phyloP scores from a whole-genome alignment of 768 basidiomycete species.

The Xerocomus potaroensis region DNA sequence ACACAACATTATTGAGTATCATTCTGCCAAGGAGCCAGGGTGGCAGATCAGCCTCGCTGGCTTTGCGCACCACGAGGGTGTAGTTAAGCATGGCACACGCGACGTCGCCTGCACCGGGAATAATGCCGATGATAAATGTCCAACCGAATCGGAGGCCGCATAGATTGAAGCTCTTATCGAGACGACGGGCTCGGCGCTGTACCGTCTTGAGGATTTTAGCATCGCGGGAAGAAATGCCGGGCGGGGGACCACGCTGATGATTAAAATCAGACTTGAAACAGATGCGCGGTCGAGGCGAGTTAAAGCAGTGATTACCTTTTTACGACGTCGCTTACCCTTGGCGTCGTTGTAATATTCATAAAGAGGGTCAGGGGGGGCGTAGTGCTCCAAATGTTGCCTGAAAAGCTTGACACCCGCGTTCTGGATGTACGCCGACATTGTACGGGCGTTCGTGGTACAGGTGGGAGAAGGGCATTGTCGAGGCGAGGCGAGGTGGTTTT shows the following conservation, averaged over 20 bases:
- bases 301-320: slow-evolving; percentile 28
- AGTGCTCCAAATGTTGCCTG: slow-evolving; percentile 57
- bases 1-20: slow-evolving; percentile 71
- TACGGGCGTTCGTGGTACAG: not conserved
- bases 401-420: slow-evolving; percentile 60
- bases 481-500: not conserved
- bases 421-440: slow-evolving; percentile 29
- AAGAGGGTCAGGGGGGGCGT: slow-evolving; percentile 68
- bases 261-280: too few relatives aligned
- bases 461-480: not conserved
- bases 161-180: slow-evolving; percentile 82
- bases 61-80: slow-evolving; percentile 69
- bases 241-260: slow-evolving; percentile 60
- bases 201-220: slow-evolving; percentile 70
- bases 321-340: slow-evolving; percentile 29
- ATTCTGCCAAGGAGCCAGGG: slow-evolving; percentile 67
- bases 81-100: slow-evolving; percentile 66
- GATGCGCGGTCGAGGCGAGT: slow-evolving; percentile 12
- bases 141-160: slow-evolving; percentile 85
- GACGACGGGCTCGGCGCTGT: slow-evolving; percentile 72
- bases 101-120: slow-evolving; percentile 68
- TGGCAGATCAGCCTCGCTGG: slow-evolving; percentile 67
- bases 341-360: slow-evolving; percentile 45
- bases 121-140: slow-evolving; percentile 74
- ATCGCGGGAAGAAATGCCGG: slow-evolving; percentile 74